These are phyloP conservation scores for cucumber (Cucumis sativus) DNA, from an alignment of 306 rosid genomes.

Conservation along the genomic window Cucumber_9930_V3 NC_026655.2:28616001-28616500, in stretches of 20 bases:
- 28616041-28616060: slow-evolving; percentile 19
- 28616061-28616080: slow-evolving; percentile 12
- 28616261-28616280: slow-evolving; percentile 23
- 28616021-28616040: slow-evolving; percentile 23
- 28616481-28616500: slow-evolving; percentile 17
- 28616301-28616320: slow-evolving; percentile 60
- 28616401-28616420: not conserved
- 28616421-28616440: not conserved
- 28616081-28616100: slow-evolving; percentile 11
- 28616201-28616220: slow-evolving; percentile 18
- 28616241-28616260: slow-evolving; percentile 14
- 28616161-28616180: slow-evolving; percentile 20
- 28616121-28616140: slow-evolving; percentile 42
- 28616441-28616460: not conserved
- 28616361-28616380: slow-evolving; percentile 33
- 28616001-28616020: slow-evolving; percentile 50
- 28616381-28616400: slow-evolving; percentile 37
- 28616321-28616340: slow-evolving; percentile 44
- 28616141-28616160: slow-evolving; percentile 20
- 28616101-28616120: slow-evolving; percentile 23
- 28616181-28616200: slow-evolving; percentile 8
- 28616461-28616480: slow-evolving; percentile 17
- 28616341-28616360: slow-evolving; percentile 24
- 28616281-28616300: slow-evolving; percentile 45
- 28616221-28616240: slow-evolving; percentile 14